These are phyloP conservation scores for Phallus indusiatus DNA, from an alignment of 768 basidiomycete species.

Conservation along the genomic window DNA sequence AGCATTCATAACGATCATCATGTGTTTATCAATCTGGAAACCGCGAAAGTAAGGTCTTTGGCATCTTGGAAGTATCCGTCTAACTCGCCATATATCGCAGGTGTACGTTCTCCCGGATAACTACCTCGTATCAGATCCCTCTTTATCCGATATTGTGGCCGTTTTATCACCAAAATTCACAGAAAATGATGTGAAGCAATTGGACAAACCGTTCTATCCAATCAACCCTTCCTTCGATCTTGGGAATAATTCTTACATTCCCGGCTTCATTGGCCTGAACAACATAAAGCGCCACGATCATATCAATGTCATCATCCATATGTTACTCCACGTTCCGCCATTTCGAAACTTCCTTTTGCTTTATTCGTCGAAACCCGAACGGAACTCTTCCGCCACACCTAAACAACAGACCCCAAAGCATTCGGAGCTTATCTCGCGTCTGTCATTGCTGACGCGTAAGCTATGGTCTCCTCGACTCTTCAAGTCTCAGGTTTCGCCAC, in stretches of 20 bases:
- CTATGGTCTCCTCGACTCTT: conserved; percentile 94
- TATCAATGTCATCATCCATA: conserved; percentile 94
- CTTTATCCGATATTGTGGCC: conserved; percentile 87
- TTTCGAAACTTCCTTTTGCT: conserved; percentile 82
- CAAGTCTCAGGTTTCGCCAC: conserved; percentile 98
- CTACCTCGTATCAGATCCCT: conserved; percentile 93
- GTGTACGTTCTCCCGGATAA: conserved; percentile 97
- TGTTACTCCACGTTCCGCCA: conserved; percentile 83
- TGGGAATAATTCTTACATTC: conserved; percentile 67
- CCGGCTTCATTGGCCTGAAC: conserved; percentile 94
- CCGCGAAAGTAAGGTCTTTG: conserved; percentile 60
- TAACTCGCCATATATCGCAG: conserved; percentile 28
- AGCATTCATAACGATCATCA: conserved; percentile 98
- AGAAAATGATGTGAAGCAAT: conserved; percentile 30
- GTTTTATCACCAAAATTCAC: conserved; percentile 87
- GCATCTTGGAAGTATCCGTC: conserved; percentile 8
- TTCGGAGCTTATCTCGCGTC: conserved; percentile 80
- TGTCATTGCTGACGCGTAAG: conserved; percentile 82
- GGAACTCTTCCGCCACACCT: conserved; percentile 38
- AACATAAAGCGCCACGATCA: conserved; percentile 97
- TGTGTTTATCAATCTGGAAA: conserved; percentile 93
- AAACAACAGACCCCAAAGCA: conserved; percentile 49
- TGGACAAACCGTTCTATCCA: conserved; percentile 40
- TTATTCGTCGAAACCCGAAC: conserved; percentile 14
- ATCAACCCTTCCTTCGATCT: conserved; percentile 81